phyloP scores from a whole-genome alignment of 2,329 filamentous ascomycete genomes.

The Fusarium oligoseptatum region DNA sequence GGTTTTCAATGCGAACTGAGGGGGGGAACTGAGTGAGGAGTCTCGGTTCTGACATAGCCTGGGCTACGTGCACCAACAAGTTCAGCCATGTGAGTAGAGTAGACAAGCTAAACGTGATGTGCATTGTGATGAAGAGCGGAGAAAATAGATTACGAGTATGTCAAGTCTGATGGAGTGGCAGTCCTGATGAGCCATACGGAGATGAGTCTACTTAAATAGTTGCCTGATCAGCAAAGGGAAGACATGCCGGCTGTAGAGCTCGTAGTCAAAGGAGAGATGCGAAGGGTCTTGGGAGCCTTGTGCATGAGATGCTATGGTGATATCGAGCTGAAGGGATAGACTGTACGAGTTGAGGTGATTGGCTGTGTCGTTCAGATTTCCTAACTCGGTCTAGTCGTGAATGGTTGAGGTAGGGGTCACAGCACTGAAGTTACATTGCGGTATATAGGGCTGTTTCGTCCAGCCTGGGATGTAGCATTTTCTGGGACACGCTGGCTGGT shows the following conservation, averaged over 20 bases:
- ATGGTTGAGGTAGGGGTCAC: not conserved
- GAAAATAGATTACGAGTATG: not conserved
- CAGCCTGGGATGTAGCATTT: not conserved
- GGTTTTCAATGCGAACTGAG: conserved; percentile 4
- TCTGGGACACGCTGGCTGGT: not conserved
- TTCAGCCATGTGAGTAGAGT: not conserved
- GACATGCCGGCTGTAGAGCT: not conserved
- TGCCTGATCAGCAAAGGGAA: not conserved
- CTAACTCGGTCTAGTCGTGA: not conserved
- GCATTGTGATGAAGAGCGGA: not conserved
- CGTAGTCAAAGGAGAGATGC: not conserved
- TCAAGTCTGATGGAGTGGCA: not conserved
- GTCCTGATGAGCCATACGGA: not conserved
- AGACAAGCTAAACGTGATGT: not conserved
- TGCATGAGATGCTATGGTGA: not conserved
- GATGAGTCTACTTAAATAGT: not conserved
- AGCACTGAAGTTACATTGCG: not conserved
- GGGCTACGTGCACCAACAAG: not conserved
- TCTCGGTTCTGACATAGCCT: not conserved
- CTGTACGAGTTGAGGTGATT: not conserved
- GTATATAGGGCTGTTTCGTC: not conserved
- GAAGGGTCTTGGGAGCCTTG: not conserved
- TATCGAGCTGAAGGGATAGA: not conserved
- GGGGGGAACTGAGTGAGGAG: not conserved
- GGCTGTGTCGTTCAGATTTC: not conserved